phyloP scores from a whole-genome alignment of 2,329 filamentous ascomycete species.

The Monosporascus sp. region DNA sequence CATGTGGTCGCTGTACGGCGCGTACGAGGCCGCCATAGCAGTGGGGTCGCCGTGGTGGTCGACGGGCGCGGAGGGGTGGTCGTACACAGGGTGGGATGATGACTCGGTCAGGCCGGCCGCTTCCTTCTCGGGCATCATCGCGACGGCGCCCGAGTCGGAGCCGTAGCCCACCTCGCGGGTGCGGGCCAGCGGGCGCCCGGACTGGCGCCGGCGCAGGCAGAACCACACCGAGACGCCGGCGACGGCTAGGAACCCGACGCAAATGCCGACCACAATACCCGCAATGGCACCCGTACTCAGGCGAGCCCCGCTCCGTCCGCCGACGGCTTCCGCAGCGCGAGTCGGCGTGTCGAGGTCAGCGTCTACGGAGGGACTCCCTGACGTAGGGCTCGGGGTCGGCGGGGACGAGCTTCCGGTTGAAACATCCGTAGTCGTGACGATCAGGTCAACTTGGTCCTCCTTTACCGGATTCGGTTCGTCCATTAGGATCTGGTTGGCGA shows the following conservation, averaged over 20 bases:
- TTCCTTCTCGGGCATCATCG: conserved; percentile 45
- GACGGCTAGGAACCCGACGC: conserved; percentile 30
- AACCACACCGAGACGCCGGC: conserved; percentile 37
- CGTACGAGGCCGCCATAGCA: conserved; percentile 19
- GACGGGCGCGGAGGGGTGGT: conserved; percentile 26
- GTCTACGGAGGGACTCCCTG: no score
- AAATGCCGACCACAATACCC: conserved; percentile 20
- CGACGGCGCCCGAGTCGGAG: conserved; percentile 23
- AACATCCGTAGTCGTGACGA: neutral
- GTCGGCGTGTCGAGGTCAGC: no score
- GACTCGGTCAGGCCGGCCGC: conserved; percentile 27
- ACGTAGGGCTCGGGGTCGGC: no score
- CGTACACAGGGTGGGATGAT: conserved; percentile 31
- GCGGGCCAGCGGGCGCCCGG: conserved; percentile 10
- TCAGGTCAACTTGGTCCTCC: neutral
- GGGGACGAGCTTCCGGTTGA: no score
- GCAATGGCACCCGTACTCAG: conserved; percentile 21
- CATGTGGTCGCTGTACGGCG: conserved; percentile 29
- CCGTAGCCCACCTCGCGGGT: conserved; percentile 15
- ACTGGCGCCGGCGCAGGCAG: conserved; percentile 33
- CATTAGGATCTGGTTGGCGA: accelerated
- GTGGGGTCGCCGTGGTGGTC: conserved; percentile 12
- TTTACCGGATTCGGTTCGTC: no score
- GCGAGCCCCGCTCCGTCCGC: conserved; percentile 1
- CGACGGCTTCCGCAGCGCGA: neutral